A percentile compares a stretch with the other conserved stretches of the same genome.
Conservation (phyloP, 2,329 filamentous ascomycete genomes). For the Fusarium poae region DNA sequence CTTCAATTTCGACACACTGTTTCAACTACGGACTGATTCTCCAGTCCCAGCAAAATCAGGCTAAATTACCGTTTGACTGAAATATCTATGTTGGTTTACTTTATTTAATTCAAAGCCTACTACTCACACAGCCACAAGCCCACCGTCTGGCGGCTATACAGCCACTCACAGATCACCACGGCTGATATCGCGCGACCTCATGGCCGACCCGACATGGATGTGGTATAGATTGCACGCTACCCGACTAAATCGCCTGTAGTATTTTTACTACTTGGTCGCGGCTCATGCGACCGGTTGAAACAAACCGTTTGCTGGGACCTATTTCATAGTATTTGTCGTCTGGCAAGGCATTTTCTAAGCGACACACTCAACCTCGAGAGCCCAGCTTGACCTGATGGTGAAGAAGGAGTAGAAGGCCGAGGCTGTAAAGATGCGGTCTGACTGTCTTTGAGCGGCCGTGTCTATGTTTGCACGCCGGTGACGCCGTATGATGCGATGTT, state of each 20-base stretch:
- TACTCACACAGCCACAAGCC: slow-evolving; percentile 44
- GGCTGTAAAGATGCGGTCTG: neutral
- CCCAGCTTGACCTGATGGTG: neutral
- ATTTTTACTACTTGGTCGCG: slow-evolving; percentile 25
- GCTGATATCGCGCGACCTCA: slow-evolving; percentile 33
- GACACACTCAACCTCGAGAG: slow-evolving; percentile 8
- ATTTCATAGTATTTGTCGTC: slow-evolving; percentile 1
- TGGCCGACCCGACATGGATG: slow-evolving; percentile 16
- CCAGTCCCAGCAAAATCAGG: neutral
- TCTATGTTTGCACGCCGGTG: neutral
- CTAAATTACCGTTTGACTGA: neutral
- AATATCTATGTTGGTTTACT: slow-evolving; percentile 33
- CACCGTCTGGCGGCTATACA: slow-evolving; percentile 36
- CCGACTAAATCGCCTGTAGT: neutral
- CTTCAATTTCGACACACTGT: neutral
- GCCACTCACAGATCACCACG: slow-evolving; percentile 43
- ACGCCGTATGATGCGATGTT: neutral
- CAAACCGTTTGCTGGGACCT: slow-evolving; percentile 17
- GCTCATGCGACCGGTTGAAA: slow-evolving; percentile 28
- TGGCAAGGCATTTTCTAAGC: slow-evolving; percentile 44
- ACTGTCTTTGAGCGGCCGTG: neutral
- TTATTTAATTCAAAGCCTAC: slow-evolving; percentile 37
- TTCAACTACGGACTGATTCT: neutral
- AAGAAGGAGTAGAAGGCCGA: neutral
- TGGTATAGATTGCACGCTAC: neutral